Conservation (phyloP, 2,329 filamentous ascomycete genomes). For the Penicillium sp. region DNA sequence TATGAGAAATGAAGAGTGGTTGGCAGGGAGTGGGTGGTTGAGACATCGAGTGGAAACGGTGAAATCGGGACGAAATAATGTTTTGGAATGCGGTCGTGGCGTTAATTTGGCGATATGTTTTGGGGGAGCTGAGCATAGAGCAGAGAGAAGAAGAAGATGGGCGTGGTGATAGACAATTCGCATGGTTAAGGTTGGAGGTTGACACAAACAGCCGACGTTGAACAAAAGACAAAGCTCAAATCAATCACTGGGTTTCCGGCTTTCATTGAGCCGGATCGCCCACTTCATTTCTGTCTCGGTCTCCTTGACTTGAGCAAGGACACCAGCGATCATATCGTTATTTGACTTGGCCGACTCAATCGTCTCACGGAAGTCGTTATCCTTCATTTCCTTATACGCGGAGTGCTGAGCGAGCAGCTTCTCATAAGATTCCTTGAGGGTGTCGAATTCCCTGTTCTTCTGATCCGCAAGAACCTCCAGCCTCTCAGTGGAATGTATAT, state of each 20-base stretch:
- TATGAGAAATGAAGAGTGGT: conserved; percentile 9
- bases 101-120: not conserved
- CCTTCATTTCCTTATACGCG: conserved; percentile 44
- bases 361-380: conserved; percentile 39
- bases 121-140: not conserved
- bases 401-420: conserved; percentile 42
- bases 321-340: conserved; percentile 36
- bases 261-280: conserved; percentile 46
- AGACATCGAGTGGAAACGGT: not conserved
- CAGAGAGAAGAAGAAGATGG: too few relatives aligned
- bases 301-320: conserved; percentile 43
- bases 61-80: not conserved
- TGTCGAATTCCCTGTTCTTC: conserved; percentile 46
- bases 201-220: not conserved
- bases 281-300: conserved; percentile 50
- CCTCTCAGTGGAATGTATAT: conserved; percentile 39
- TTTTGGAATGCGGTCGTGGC: not conserved
- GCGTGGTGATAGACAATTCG: not conserved
- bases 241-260: conserved; percentile 25
- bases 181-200: not conserved
- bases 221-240: conserved; percentile 3
- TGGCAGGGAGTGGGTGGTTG: not conserved
- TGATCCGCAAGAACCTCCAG: conserved; percentile 49
- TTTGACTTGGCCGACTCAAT: conserved; percentile 33
- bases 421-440: conserved; percentile 42